Conservation (phyloP, 2,329 filamentous ascomycete species). For the Colletotrichum sp. region DNA sequence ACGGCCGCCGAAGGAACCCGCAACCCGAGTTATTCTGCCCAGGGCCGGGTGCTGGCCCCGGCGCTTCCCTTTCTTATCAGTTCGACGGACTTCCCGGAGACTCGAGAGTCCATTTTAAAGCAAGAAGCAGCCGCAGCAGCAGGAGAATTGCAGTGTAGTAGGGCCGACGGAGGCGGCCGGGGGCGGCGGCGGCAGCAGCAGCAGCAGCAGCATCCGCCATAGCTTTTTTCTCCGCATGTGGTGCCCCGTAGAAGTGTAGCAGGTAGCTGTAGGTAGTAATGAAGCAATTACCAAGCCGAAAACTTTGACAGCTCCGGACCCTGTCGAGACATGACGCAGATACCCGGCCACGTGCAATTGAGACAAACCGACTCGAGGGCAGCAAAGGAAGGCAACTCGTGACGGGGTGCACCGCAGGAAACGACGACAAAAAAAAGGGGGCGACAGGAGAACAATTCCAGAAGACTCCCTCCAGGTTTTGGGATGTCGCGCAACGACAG, state of each 20-base stretch:
- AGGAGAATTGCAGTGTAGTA: not conserved
- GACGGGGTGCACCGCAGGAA: not conserved
- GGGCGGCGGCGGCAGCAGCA: too few species aligned
- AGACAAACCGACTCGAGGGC: not conserved
- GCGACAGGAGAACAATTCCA: slow-evolving; percentile 12
- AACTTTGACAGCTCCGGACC: slow-evolving; percentile 6
- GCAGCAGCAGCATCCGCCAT: not conserved
- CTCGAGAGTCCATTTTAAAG: not conserved
- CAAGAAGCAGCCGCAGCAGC: not conserved
- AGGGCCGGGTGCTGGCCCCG: not conserved
- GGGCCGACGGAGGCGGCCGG: not conserved
- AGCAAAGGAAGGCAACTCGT: not conserved
- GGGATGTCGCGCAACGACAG: not conserved
- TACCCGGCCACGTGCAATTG: not conserved
- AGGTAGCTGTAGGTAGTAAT: not conserved
- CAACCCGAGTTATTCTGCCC: not conserved
- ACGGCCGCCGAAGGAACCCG: not conserved
- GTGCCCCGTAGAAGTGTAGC: not conserved
- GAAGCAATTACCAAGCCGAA: not conserved
- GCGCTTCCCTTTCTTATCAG: not conserved
- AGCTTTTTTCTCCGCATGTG: not conserved
- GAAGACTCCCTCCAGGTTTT: not conserved
- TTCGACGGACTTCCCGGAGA: not conserved
- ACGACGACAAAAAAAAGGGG: not conserved
- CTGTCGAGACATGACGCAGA: slow-evolving; percentile 8